These are phyloP conservation scores for Sporothrix mexicana DNA, from an alignment of 2,329 filamentous ascomycete genomes.

Conservation along the genomic window DNA sequence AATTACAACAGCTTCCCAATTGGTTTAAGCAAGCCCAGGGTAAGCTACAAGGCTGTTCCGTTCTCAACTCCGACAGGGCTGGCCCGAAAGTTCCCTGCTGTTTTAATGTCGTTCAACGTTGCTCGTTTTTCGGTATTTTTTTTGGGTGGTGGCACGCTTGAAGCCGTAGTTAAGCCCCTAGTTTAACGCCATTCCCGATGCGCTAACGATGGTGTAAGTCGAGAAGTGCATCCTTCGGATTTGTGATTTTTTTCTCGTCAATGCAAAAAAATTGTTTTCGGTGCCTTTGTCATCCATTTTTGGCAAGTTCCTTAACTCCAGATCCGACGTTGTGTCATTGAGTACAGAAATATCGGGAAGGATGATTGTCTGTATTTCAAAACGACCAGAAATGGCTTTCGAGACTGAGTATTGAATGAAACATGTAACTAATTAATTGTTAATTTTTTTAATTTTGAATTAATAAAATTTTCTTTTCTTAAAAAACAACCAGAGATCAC, in stretches of 20 bases:
- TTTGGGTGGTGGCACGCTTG: neutral
- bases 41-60: neutral
- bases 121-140: neutral
- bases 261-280: neutral
- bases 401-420: neutral
- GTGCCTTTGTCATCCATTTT: slow-evolving; percentile 16
- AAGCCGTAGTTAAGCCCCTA: slow-evolving; percentile 14
- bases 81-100: neutral
- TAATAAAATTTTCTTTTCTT: too few species aligned
- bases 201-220: slow-evolving; percentile 19
- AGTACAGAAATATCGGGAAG: neutral
- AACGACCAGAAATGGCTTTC: neutral
- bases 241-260: neutral
- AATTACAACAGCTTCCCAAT: too few species aligned
- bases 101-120: neutral
- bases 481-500: too few species aligned
- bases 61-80: slow-evolving; percentile 17
- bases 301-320: neutral
- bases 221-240: neutral
- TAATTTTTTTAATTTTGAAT: neutral
- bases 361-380: neutral
- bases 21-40: too few species aligned
- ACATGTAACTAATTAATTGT: neutral
- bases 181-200: slow-evolving; percentile 23
- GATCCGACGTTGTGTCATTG: neutral